These are phyloP conservation scores for Rhodotorula graminis DNA, from an alignment of 768 basidiomycete species.

Conservation along the genomic window DNA sequence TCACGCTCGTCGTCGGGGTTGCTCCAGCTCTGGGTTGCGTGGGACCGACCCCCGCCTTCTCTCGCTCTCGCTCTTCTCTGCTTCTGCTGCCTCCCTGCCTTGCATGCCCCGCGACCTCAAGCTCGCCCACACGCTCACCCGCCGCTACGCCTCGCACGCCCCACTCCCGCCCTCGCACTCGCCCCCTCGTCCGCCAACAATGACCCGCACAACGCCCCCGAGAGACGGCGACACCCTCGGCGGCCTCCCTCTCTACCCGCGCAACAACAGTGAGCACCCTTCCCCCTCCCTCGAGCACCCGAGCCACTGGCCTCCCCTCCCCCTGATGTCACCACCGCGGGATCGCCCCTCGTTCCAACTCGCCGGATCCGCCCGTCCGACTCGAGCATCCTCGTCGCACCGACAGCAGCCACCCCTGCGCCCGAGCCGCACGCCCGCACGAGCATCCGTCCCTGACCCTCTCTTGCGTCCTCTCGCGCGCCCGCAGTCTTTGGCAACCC, in stretches of 20 bases:
- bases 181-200: background rate
- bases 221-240: background rate
- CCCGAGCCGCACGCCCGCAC: too few species aligned
- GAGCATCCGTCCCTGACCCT: background rate
- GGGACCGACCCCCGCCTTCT: too few species aligned
- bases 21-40: too few species aligned
- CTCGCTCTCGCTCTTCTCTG: too few species aligned
- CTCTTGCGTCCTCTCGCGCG: background rate
- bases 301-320: background rate
- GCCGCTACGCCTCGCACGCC: too few species aligned
- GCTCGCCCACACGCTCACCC: background rate
- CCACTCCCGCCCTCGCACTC: background rate
- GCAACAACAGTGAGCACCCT: background rate
- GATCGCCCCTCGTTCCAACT: background rate
- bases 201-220: background rate
- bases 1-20: too few species aligned
- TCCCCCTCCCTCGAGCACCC: background rate
- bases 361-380: background rate
- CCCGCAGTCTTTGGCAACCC: slow-evolving; percentile 22
- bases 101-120: too few species aligned
- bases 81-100: too few species aligned
- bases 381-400: background rate
- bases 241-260: background rate
- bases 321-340: background rate
- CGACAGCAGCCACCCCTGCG: background rate